Conservation (phyloP, 305 asterid species). For the Fraxinus greggii region DNA sequence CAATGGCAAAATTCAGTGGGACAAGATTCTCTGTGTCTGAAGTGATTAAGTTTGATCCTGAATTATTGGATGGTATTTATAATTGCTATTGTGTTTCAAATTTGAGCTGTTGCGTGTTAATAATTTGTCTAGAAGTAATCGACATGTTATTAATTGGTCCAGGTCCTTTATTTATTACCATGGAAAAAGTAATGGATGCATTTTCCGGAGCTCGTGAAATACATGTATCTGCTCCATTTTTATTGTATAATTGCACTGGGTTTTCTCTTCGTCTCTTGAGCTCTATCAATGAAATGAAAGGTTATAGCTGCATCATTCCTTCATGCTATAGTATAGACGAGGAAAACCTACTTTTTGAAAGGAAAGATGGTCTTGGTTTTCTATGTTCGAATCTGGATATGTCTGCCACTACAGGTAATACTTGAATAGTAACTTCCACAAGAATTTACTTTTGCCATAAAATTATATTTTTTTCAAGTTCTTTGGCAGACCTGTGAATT, state of each 20-base stretch:
- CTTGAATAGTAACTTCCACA: constrained; percentile 23
- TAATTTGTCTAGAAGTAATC: constrained; percentile 16
- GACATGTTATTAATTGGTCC: constrained; percentile 26
- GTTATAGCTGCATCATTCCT: constrained; percentile 60
- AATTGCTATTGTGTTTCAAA: constrained; percentile 15
- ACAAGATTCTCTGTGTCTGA: constrained; percentile 79
- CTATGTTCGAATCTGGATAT: constrained; percentile 52
- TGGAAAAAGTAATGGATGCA: constrained; percentile 94
- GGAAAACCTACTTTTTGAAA: constrained; percentile 44
- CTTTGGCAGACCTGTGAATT: constrained; percentile 18
- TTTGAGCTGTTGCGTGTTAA: constrained; percentile 22
- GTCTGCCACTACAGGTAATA: constrained; percentile 41
- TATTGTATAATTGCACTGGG: constrained; percentile 90
- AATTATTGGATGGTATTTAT: constrained; percentile 55
- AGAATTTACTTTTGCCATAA: constrained; percentile 20
- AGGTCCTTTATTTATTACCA: constrained; percentile 74
- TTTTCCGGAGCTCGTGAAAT: constrained; percentile 97
- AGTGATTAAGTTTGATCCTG: constrained; percentile 67
- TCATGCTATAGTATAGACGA: constrained; percentile 79
- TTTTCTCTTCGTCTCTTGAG: constrained; percentile 71
- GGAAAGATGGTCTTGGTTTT: constrained; percentile 74
- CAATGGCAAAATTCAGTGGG: constrained; percentile 80
- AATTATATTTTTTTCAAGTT: constrained; percentile 16
- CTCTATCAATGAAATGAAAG: constrained; percentile 58
- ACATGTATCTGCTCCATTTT: constrained; percentile 71